Evolutionary conservation across 352 stramenopile genomes (phyloP).

Genomic region (Pythium utonaiense): DNA sequence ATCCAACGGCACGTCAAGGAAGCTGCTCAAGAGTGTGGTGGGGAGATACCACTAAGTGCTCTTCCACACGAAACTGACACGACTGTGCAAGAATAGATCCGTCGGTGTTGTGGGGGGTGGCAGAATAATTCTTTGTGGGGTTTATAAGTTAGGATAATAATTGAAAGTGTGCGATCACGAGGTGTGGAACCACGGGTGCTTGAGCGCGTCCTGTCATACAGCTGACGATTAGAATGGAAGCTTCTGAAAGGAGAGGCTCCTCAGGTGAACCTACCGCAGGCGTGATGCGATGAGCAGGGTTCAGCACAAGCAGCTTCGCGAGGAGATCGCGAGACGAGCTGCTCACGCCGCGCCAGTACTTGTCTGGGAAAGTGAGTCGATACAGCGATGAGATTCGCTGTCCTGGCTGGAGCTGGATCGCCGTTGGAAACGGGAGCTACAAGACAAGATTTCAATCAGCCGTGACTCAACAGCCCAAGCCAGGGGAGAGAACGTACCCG

Average conservation of each 20-base stretch:
- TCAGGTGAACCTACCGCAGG: conserved; percentile 22
- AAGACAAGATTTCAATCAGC: background rate
- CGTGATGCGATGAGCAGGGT: conserved; percentile 45
- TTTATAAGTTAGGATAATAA: conserved; percentile 6
- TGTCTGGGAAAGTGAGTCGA: conserved; percentile 63
- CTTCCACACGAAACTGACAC: no score
- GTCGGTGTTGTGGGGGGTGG: no score
- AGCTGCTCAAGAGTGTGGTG: no score
- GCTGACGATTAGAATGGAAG: background rate
- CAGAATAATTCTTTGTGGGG: conserved; percentile 3
- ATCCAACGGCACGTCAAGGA: no score
- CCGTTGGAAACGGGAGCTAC: conserved; percentile 61
- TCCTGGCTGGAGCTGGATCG: conserved; percentile 50
- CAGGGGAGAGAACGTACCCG: conserved; percentile 53
- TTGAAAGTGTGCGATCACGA: background rate
- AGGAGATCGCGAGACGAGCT: conserved; percentile 55
- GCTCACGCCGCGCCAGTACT: conserved; percentile 73
- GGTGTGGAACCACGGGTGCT: conserved; percentile 43
- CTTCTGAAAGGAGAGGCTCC: no score
- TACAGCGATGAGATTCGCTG: conserved; percentile 65
- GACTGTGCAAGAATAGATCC: no score
- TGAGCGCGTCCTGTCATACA: conserved; percentile 35
- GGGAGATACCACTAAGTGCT: no score
- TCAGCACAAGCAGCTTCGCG: conserved; percentile 54
- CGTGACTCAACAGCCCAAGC: background rate